phyloP scores from a whole-genome alignment of 257 asterid species.

The Plantago elongata region DNA sequence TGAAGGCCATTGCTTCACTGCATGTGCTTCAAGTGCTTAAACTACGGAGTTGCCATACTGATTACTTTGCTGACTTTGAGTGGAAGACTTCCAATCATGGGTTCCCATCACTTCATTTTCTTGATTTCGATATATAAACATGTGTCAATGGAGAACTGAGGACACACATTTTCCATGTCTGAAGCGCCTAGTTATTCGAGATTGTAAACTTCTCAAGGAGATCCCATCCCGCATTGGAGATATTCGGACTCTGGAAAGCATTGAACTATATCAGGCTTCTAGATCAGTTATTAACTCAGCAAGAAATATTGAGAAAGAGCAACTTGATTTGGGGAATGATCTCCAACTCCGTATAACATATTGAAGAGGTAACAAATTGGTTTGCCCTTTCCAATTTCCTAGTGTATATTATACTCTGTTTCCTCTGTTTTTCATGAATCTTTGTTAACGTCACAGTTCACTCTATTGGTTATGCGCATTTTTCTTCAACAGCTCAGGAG shows the following conservation, averaged over 20 bases:
- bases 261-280: background rate
- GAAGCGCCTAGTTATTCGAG: slow-evolving; percentile 5
- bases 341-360: slow-evolving; percentile 5
- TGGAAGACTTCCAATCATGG: slow-evolving; percentile 17
- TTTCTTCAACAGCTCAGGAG: too few species aligned
- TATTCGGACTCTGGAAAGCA: slow-evolving; percentile 19
- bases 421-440: too few species aligned
- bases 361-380: too few species aligned
- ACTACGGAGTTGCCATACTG: background rate
- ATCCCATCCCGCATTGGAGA: slow-evolving; percentile 20
- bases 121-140: background rate
- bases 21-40: slow-evolving; percentile 24
- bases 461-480: too few species aligned
- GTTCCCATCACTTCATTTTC: background rate
- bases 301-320: slow-evolving; percentile 16
- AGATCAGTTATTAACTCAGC: slow-evolving; percentile 7
- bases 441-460: too few species aligned
- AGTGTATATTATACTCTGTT: too few species aligned
- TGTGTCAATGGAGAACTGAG: slow-evolving; percentile 18
- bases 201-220: background rate
- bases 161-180: slow-evolving; percentile 20
- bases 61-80: background rate
- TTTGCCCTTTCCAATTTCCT: too few species aligned
- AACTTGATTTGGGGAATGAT: slow-evolving; percentile 16
- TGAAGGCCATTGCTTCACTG: slow-evolving; percentile 8